Evolutionary conservation across 176 grass and related monocot species (phyloP).

Genomic region (Stipa capillata): DNA sequence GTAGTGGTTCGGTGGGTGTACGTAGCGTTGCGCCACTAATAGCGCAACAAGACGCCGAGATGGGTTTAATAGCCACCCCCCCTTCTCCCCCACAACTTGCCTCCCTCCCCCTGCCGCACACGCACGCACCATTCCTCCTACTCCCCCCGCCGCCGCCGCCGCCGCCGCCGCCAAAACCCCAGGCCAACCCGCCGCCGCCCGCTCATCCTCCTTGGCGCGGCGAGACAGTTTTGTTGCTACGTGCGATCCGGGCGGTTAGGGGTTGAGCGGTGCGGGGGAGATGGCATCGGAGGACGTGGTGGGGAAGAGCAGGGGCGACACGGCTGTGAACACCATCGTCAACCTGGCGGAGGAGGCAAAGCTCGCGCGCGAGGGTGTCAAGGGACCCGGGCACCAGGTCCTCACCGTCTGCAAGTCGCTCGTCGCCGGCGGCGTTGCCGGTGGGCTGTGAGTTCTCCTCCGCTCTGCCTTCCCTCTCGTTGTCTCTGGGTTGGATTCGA

Average conservation of each 20-base stretch:
- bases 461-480: background rate
- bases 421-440: conserved; percentile 84
- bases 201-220: background rate
- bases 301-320: conserved; percentile 87
- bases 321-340: conserved; percentile 90
- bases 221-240: background rate
- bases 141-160: conserved; percentile 3
- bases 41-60: background rate
- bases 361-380: conserved; percentile 89
- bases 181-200: background rate
- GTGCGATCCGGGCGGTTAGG: conserved; percentile 24
- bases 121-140: background rate
- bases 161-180: conserved; percentile 4
- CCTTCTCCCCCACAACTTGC: background rate
- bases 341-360: conserved; percentile 96
- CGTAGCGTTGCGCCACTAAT: background rate
- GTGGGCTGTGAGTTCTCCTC: conserved; percentile 62
- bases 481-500: background rate
- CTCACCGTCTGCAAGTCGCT: conserved; percentile 89
- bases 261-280: background rate
- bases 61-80: conserved; percentile 20
- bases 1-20: background rate
- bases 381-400: conserved; percentile 63
- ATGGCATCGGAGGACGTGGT: conserved; percentile 99
- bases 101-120: background rate